A percentile compares a stretch with the other conserved stretches of the same genome.
These are phyloP conservation scores for Thielaviopsis musarum DNA, from an alignment of 2,329 filamentous ascomycete species.

Conservation along the genomic window DNA sequence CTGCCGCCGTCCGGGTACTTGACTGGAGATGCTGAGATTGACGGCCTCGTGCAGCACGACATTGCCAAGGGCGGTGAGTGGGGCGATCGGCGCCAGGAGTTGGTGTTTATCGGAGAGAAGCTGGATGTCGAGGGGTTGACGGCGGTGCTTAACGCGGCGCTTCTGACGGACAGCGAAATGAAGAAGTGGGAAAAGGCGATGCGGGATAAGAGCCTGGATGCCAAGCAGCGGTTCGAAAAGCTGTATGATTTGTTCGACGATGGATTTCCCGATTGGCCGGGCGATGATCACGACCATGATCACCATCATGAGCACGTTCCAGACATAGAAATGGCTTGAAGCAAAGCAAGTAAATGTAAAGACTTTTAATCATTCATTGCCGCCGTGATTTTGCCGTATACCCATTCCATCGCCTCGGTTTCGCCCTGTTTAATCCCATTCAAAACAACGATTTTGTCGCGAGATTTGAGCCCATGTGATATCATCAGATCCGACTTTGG, in stretches of 20 bases:
- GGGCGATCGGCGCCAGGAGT: constrained; percentile 54
- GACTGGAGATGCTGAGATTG: constrained; percentile 30
- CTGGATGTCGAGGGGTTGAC: constrained; percentile 37
- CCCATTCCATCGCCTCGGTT: background rate
- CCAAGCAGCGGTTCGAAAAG: constrained; percentile 26
- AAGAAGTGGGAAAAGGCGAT: constrained; percentile 35
- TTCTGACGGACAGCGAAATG: constrained; percentile 45
- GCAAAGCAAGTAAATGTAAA: background rate
- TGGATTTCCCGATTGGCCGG: constrained; percentile 39
- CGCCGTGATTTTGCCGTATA: background rate
- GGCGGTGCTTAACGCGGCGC: constrained; percentile 38
- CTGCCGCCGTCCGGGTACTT: constrained; percentile 33
- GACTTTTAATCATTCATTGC: background rate
- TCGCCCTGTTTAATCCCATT: constrained; percentile 20
- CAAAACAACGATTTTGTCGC: constrained; percentile 42
- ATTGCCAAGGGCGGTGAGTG: constrained; percentile 39
- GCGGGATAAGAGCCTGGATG: constrained; percentile 22
- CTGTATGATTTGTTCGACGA: constrained; percentile 39
- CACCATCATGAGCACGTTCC: constrained; percentile 17
- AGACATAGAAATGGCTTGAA: background rate
- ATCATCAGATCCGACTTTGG: constrained; percentile 49
- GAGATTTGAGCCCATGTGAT: constrained; percentile 43
- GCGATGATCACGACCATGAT: constrained; percentile 24
- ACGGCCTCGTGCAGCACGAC: constrained; percentile 32
- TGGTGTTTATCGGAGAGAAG: constrained; percentile 57